Percentiles rank a stretch among this genome's conserved stretches.
These are phyloP conservation scores for Symmetrospora coprosmae DNA, from an alignment of 768 basidiomycete species.

Conservation along the genomic window DNA sequence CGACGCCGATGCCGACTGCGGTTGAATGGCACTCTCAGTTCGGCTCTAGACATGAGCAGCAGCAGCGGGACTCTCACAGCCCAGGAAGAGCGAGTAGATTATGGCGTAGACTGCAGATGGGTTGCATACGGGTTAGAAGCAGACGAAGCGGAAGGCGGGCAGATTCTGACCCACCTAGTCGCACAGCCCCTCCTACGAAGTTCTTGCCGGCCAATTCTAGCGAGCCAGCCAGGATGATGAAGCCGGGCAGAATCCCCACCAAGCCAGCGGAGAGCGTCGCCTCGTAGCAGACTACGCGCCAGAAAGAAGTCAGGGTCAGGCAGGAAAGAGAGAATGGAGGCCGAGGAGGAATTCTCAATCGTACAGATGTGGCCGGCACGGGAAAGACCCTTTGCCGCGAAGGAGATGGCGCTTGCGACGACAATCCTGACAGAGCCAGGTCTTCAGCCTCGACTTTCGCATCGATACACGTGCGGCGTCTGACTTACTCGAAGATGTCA, in stretches of 20 bases:
- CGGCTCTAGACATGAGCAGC: background rate
- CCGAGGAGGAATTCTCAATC: too few species aligned
- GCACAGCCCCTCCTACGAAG: constrained; percentile 39
- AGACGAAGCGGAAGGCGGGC: background rate
- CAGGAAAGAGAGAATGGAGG: too few species aligned
- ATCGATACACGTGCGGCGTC: background rate
- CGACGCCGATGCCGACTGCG: constrained; percentile 22
- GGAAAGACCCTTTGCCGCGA: constrained; percentile 38
- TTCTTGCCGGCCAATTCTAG: constrained; percentile 39
- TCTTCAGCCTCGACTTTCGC: background rate
- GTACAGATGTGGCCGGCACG: constrained; percentile 35
- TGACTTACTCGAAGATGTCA: constrained; percentile 73
- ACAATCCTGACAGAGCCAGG: constrained; percentile 30
- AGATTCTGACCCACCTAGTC: constrained; percentile 37
- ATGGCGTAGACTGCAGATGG: constrained; percentile 26
- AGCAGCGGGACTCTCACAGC: background rate
- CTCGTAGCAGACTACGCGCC: constrained; percentile 37
- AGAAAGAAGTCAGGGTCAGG: too few species aligned
- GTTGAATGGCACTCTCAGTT: background rate
- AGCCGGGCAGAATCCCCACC: constrained; percentile 37
- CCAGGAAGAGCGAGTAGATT: constrained; percentile 39
- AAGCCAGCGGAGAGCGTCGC: constrained; percentile 38
- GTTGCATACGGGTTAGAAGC: background rate
- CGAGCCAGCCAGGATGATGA: constrained; percentile 33
- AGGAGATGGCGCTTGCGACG: constrained; percentile 39